Evolutionary conservation across 1,284 basidiomycete genomes (phyloP), one percentile per base, ranked within the genome.

Genomic region (Pholiota adiposa): DNA sequence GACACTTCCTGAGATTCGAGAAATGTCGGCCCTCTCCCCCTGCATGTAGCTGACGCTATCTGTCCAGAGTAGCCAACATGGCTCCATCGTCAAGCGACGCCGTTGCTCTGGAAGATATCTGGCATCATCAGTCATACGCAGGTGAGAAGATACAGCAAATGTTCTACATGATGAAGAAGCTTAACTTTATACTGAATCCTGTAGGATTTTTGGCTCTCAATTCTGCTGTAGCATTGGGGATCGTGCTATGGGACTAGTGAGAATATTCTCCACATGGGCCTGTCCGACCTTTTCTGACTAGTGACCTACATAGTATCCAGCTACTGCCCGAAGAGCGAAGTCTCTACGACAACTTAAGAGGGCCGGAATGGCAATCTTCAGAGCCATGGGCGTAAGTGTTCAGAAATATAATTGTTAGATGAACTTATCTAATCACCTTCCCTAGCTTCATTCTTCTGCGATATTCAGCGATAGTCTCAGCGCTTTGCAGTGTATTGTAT

Each of bases 361-460:
- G 64, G 53, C 48, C 68, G 56, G 67, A 68, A 54, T 59, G 62
- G 62, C 56, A 64, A 58, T 59, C 65, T 58, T 63, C 63, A 18
- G 63, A 59, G n/a, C 67, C 68, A 7, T 73, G 70, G 69, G 67
- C 68, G 71, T 73, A 54, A 61, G 69, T 63, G 6, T n/a, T 29
- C 14, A 27, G 16, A 27, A 41, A 55, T n/a, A 33, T 3, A 33
- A 18, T 21, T 46, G 40, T 3, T 44, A 14, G 19, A 34, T 23
- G 40, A 11, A 11, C 21, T 40, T 14, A n/a, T n/a, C n/a, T n/a
- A n/a, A n/a, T 21, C 31, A 6, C 12, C 16, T 38, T 25, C 7
- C 4, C n/a, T 23, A 67, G 67, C 31, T 73, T 72, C 59, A 60
- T 73, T 38, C 50, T 67, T 19, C 67, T 73, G 34, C 68, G 72